A percentile compares a stretch with the other conserved stretches of the same genome.
Evolutionary conservation across 495 filamentous ascomycete genomes (phyloP).

Genomic region (Neurospora tetrasperma): DNA sequence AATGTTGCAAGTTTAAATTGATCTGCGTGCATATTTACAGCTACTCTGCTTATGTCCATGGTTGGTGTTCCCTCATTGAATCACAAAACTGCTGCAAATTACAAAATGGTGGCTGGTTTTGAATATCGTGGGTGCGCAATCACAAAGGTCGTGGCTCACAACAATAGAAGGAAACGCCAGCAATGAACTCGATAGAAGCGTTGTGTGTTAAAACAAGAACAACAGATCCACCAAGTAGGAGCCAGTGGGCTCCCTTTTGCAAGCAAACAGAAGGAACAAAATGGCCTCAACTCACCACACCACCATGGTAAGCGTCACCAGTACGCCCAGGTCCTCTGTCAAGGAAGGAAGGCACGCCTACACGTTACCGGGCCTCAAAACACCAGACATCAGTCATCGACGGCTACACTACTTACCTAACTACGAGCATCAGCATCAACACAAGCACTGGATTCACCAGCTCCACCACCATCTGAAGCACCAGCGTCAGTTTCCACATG

Average conservation of each 20-base stretch:
- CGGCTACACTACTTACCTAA: neutral
- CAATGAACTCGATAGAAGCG: neutral
- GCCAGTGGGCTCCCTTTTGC: neutral
- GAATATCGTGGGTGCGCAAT: neutral
- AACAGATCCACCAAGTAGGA: neutral
- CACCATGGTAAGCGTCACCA: neutral
- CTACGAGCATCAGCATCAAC: neutral
- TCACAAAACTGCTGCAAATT: neutral
- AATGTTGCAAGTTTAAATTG: neutral
- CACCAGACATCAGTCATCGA: neutral
- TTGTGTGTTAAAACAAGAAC: neutral
- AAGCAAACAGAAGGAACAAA: neutral
- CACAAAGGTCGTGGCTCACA: neutral
- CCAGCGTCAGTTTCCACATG: no score
- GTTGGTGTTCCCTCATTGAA: neutral
- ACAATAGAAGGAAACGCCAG: neutral
- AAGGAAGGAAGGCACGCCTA: neutral
- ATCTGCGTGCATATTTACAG: no score
- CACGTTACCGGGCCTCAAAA: neutral
- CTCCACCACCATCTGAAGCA: no score
- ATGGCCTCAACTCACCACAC: neutral
- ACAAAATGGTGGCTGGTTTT: neutral
- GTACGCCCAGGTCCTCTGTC: neutral
- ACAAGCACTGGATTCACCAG: neutral
- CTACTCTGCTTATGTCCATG: no score